Evolutionary conservation across 345 rosid genomes (phyloP).

Genomic region (Punica granatum): DNA sequence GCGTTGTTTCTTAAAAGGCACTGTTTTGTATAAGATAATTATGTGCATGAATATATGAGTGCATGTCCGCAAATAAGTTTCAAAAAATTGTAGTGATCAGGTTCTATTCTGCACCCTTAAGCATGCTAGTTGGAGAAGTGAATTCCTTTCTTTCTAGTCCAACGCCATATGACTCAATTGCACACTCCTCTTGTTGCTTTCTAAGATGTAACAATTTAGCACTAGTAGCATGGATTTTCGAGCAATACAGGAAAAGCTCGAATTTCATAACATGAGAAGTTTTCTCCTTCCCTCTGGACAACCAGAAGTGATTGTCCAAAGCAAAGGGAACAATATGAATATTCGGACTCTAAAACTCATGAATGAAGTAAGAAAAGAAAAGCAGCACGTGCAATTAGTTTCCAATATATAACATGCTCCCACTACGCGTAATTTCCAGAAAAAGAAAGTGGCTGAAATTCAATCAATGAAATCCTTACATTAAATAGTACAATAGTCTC

Average conservation of each 20-base stretch:
- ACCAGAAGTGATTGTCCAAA: not conserved
- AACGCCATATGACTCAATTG: not conserved
- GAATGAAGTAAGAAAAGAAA: not conserved
- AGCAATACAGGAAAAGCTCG: not conserved
- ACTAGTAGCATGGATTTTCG: not conserved
- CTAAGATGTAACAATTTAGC: not conserved
- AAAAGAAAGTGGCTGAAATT: conserved; percentile 6
- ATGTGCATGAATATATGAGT: not conserved
- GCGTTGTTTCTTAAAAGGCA: not conserved
- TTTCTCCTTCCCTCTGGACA: not conserved
- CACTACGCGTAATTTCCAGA: not conserved
- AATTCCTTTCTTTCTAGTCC: not conserved
- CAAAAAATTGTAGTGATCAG: not conserved
- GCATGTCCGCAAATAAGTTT: not conserved
- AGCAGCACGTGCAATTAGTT: not conserved
- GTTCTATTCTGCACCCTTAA: not conserved
- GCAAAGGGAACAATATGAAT: not conserved
- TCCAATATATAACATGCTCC: not conserved
- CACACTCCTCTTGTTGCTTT: not conserved
- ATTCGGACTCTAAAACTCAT: not conserved
- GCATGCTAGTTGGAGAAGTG: not conserved
- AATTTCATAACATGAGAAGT: not conserved
- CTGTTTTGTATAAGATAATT: not conserved
- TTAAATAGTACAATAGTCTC: conserved; percentile 29
- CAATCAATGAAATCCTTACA: conserved; percentile 30